Evolutionary conservation across 495 filamentous ascomycete genomes (phyloP).

Genomic region (Penicillium cinerascens): DNA sequence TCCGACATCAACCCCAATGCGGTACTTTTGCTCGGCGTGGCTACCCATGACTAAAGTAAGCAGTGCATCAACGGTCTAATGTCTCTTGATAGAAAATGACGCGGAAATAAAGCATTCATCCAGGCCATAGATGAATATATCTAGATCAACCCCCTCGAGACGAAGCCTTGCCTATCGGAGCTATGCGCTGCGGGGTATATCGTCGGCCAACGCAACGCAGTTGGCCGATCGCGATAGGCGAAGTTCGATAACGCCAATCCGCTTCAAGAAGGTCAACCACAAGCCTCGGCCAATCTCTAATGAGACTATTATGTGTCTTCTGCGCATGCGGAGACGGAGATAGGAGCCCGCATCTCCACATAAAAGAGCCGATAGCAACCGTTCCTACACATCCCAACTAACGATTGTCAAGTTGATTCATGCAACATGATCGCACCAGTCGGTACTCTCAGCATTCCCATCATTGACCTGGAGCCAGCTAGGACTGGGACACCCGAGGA

Average conservation of each 20-base stretch:
- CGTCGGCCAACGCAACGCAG: neutral
- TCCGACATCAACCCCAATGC: neutral
- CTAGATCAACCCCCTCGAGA: neutral
- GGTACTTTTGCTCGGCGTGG: neutral
- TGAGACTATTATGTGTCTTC: neutral
- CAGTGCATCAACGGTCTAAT: neutral
- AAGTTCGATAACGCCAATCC: constrained; percentile 2
- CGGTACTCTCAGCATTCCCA: neutral
- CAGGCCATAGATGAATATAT: neutral
- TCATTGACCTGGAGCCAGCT: constrained; percentile 4
- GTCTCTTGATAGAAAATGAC: neutral
- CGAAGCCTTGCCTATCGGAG: neutral
- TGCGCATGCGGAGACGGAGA: neutral
- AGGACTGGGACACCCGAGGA: neutral
- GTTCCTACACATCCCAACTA: neutral
- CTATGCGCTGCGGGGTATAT: neutral
- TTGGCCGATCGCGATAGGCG: constrained; percentile 1
- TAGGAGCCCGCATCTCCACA: neutral
- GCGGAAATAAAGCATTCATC: neutral
- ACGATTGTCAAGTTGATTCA: neutral
- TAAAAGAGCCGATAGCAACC: neutral
- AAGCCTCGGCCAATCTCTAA: constrained; percentile 2
- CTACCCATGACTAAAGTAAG: neutral
- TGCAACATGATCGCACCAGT: neutral
- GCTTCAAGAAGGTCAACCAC: constrained; percentile 3